Evolutionary conservation across 305 asterid species (phyloP).

Genomic region (Ilex paraguariensis): DNA sequence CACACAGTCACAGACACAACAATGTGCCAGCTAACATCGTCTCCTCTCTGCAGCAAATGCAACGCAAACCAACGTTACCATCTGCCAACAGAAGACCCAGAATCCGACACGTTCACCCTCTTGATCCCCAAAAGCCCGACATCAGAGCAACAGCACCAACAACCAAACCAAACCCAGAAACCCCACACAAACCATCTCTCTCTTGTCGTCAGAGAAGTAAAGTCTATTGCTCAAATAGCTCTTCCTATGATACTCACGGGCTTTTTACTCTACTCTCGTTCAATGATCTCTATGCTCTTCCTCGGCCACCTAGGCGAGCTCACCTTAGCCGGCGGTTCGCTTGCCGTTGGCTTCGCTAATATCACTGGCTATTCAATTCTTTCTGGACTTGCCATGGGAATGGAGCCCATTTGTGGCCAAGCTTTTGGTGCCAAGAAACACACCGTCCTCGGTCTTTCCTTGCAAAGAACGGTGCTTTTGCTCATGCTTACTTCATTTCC

Average conservation of each 20-base stretch:
- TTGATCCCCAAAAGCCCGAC: conserved; percentile 31
- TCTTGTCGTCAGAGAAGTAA: conserved; percentile 26
- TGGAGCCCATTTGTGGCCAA: conserved; percentile 70
- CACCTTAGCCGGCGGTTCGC: conserved; percentile 52
- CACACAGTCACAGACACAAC: too few relatives aligned
- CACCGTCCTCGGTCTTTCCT: conserved; percentile 40
- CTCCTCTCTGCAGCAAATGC: too few relatives aligned
- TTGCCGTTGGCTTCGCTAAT: conserved; percentile 55
- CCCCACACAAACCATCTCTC: conserved; percentile 11
- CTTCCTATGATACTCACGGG: conserved; percentile 55
- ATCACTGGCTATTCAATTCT: conserved; percentile 57
- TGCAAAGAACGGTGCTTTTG: conserved; percentile 48
- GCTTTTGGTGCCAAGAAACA: conserved; percentile 50
- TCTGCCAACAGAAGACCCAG: not conserved
- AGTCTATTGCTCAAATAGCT: conserved; percentile 38
- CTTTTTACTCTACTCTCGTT: conserved; percentile 51
- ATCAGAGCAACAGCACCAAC: not conserved
- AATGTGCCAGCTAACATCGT: too few relatives aligned
- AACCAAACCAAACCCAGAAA: conserved; percentile 12
- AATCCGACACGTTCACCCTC: conserved; percentile 15
- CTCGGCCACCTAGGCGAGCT: conserved; percentile 50
- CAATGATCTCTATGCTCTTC: conserved; percentile 60
- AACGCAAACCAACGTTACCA: too few relatives aligned
- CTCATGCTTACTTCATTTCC: conserved; percentile 40
- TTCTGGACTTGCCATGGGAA: conserved; percentile 60